Evolutionary conservation across 2,329 filamentous ascomycete species (phyloP), one percentile per base, ranked within the genome.

Genomic region (Colletotrichum camelliae): DNA sequence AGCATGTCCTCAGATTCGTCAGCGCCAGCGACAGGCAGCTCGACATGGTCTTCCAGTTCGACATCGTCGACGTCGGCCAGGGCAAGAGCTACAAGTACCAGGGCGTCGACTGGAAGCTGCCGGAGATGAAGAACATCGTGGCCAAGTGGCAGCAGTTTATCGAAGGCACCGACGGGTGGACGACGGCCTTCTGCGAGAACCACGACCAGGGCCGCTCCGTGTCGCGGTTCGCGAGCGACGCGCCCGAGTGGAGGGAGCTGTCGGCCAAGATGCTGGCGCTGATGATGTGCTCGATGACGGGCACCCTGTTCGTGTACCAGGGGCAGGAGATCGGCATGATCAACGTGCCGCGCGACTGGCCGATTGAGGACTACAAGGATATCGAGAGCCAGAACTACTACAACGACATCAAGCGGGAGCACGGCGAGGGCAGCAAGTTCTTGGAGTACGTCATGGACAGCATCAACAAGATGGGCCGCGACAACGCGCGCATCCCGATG

Each of bases 1-100:
- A 83, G 5, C 86, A 90, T 48, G 91, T 94, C 2, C 82, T 94
- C 9, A 81, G 87, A 21, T 94, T 93, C 77, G 91, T 94, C 16
- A 88, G 89, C 4, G 88, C 90, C 1, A 83, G 87, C 33, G 89
- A 90, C 71, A 88, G 88, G 74, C 90, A 94, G 81, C 84, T 94
- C 65, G 89, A 91, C 80, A 94, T 94, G 93, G 91, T 94, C 2
- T 94, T 94, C 82, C 91, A 92, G 78, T 92, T 93, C 77, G 90
- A 92, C 78, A 88, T 92, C 13, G 91, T 94, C 9, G 89, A 93
- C 79, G 85, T 93, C 18, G 93, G 90, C 7, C 86, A 88, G 70
- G 89, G 90, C 72, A 81, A 85, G 79, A 82, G 87, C 0, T 84
- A 88, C 65, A 89, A 88, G 77, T 89, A 91, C 79, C 88, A 91